Percentiles rank a stretch among this genome's conserved stretches.
Evolutionary conservation across 2,329 filamentous ascomycete species (phyloP).

Genomic region (Colletotrichum tropicale): DNA sequence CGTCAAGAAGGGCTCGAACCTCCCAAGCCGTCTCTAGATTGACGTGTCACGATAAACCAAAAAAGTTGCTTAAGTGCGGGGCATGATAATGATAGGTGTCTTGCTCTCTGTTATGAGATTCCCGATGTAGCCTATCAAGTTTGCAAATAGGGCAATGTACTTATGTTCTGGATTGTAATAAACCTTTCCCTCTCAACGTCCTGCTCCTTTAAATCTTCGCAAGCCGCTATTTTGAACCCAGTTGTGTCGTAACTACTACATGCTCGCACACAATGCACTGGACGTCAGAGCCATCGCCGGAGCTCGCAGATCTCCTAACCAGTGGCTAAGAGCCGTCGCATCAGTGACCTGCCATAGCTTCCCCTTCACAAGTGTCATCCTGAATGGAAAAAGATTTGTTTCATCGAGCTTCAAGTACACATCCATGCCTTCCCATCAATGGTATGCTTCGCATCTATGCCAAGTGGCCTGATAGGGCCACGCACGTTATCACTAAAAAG

Average conservation of each 20-base stretch:
- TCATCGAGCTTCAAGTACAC: not conserved
- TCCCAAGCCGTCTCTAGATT: conserved; percentile 6
- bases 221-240: too few relatives aligned
- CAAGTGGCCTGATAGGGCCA: not conserved
- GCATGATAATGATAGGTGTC: not conserved
- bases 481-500: not conserved
- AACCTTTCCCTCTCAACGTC: not conserved
- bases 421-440: not conserved
- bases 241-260: fast-evolving
- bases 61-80: not conserved
- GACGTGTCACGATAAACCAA: not conserved
- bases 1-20: conserved; percentile 28
- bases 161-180: not conserved
- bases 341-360: not conserved
- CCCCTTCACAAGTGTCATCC: fast-evolving
- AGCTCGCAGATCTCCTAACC: fast-evolving
- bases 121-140: not conserved
- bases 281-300: fast-evolving
- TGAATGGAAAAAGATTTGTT: not conserved
- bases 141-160: not conserved
- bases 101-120: not conserved
- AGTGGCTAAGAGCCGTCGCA: fast-evolving
- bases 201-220: fast-evolving
- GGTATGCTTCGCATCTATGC: not conserved
- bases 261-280: not conserved